These are phyloP conservation scores for Silybum marianum DNA, from an alignment of 129 eudicot species.

Conservation along the genomic window DNA sequence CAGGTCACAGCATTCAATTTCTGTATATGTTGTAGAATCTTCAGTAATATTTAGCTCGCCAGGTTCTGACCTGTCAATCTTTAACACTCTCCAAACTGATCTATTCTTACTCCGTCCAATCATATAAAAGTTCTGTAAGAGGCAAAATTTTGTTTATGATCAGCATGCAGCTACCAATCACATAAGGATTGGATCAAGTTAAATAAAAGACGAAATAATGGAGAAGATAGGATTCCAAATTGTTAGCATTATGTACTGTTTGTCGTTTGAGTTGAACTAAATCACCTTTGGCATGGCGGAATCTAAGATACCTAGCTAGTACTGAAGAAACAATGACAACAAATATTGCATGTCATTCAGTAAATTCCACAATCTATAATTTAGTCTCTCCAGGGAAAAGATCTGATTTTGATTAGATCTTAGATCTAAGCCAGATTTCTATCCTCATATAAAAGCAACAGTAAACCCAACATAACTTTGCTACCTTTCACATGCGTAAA, in stretches of 20 bases:
- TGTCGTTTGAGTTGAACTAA: not conserved
- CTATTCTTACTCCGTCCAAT: conserved; percentile 72
- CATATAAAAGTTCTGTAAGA: conserved; percentile 84
- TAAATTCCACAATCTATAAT: not conserved
- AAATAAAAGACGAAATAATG: not conserved
- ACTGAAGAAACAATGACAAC: not conserved
- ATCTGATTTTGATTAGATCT: conserved; percentile 5
- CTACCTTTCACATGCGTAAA: not conserved
- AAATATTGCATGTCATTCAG: not conserved
- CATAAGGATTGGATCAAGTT: conserved; percentile 8
- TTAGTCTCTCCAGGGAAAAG: not conserved
- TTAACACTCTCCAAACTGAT: conserved; percentile 73
- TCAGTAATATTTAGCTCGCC: conserved; percentile 67
- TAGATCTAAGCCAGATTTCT: conserved; percentile 3
- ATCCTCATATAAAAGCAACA: not conserved
- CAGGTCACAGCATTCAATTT: conserved; percentile 67
- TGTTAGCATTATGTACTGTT: not conserved
- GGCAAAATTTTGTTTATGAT: conserved; percentile 12
- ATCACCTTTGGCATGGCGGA: not conserved
- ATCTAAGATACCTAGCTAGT: not conserved
- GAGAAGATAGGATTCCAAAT: not conserved
- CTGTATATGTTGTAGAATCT: conserved; percentile 75
- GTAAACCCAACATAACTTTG: not conserved
- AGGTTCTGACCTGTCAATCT: conserved; percentile 83
- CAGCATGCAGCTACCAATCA: not conserved